Percentiles rank a stretch among this genome's conserved stretches.
Evolutionary conservation across 129 eudicot genomes (phyloP).

Genomic region (Glebionis coronaria): DNA sequence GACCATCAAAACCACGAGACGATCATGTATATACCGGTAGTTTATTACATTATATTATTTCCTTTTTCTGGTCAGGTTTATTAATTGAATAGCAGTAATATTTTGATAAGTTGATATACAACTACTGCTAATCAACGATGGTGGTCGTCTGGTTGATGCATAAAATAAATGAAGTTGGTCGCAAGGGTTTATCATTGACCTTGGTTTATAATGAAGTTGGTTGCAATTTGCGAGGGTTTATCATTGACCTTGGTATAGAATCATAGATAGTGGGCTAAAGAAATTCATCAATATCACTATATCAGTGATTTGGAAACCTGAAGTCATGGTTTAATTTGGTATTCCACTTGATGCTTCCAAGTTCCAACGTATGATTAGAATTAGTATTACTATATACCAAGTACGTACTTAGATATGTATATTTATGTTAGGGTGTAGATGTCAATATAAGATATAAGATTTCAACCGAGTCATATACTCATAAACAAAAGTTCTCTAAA

Average conservation of each 20-base stretch:
- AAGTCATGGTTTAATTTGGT: background rate
- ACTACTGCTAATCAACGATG: background rate
- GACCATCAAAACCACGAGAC: too few relatives aligned
- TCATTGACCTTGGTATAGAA: too few relatives aligned
- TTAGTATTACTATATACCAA: background rate
- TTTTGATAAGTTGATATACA: background rate
- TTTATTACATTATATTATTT: too few relatives aligned
- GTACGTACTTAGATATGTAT: background rate
- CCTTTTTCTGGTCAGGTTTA: background rate
- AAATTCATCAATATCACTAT: background rate
- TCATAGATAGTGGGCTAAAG: background rate
- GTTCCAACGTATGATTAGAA: too few relatives aligned
- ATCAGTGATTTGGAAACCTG: background rate
- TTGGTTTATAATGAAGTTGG: background rate
- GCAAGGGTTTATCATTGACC: slow-evolving; percentile 2
- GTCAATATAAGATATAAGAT: too few relatives aligned
- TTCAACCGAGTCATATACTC: too few relatives aligned
- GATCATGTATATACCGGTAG: too few relatives aligned
- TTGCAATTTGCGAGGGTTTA: too few relatives aligned
- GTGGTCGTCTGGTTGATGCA: background rate
- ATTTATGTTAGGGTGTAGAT: too few relatives aligned
- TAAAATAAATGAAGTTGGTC: background rate
- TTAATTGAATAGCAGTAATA: background rate
- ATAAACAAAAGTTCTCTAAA: too few relatives aligned
- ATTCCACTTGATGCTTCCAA: slow-evolving; percentile 3